Conservation (phyloP, 108 stramenopile genomes). For the Nitzschia sp. region DNA sequence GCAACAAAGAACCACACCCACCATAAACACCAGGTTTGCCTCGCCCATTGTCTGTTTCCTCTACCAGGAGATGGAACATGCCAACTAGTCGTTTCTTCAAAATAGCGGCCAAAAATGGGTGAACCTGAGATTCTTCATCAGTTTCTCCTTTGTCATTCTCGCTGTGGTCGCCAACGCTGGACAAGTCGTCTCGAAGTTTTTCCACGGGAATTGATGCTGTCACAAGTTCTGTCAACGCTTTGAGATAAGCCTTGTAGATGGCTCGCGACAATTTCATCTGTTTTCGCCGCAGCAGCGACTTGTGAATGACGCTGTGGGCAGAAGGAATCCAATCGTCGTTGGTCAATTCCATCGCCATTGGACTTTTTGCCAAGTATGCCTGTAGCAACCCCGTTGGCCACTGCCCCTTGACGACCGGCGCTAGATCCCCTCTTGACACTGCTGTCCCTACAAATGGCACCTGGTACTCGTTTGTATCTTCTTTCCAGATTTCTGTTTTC, state of each 20-base stretch:
- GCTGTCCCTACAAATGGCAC: conserved; percentile 89
- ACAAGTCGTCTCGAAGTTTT: conserved; percentile 23
- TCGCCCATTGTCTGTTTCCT: conserved; percentile 44
- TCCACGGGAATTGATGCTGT: conserved; percentile 56
- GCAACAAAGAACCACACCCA: conserved; percentile 30
- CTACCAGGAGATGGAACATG: conserved; percentile 43
- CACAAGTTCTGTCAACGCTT: conserved; percentile 47
- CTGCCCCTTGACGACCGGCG: conserved; percentile 34
- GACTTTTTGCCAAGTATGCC: conserved; percentile 70
- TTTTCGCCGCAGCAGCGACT: conserved; percentile 35
- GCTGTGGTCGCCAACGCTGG: conserved; percentile 2
- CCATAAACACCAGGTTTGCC: conserved; percentile 34
- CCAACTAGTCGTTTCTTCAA: conserved; percentile 57
- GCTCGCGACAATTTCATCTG: conserved; percentile 33
- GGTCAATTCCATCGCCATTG: conserved; percentile 68
- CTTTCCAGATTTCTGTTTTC: conserved; percentile 68
- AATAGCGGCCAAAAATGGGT: conserved; percentile 44
- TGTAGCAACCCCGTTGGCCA: conserved; percentile 86
- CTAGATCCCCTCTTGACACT: conserved; percentile 56
- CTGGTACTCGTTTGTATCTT: conserved; percentile 69
- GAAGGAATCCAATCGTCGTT: conserved; percentile 56
- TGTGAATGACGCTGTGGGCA: conserved; percentile 48
- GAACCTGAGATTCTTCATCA: conserved; percentile 4
- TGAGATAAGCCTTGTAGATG: conserved; percentile 44
- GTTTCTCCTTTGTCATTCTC: neutral